Base-by-base conservation (phyloP, 352 stramenopile species). In the Phytophthora boehmeriae region DNA sequence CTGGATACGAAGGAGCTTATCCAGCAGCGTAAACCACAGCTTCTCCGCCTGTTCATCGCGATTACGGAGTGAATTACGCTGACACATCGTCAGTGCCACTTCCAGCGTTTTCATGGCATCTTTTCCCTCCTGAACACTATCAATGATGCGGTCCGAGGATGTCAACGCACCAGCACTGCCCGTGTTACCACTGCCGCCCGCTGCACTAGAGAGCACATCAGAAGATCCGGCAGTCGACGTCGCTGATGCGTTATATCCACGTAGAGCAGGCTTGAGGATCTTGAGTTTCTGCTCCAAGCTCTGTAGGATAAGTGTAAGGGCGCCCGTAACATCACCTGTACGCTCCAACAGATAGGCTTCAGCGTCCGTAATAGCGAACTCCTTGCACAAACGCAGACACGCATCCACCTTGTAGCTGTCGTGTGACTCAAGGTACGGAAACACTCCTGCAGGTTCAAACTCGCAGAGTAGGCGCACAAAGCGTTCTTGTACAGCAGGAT, bases 1-100 rank as follows among this genome's bases (percentile, higher is more conserved):
- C 64, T 98, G 96, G 47, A 96, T 94, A 59, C 96, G 91, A 51
- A 98, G 75, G 14, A 98, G 67, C 62, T 95, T 89, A 73, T 98
- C 95, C 23, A 98, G 66, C 22, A 98, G 78, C 54, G 95, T 97
- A 62, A 98, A 98, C 93, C 93, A 98, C 10, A 98, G 78, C 53
- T 98, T 95, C 59, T 96, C 92, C 5, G 92, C 92, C 51, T 98
- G 92, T 10, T 94, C 86, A 46, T 95, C 84, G 28, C 75, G 81
- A 61, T 95, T 92, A 32, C 84, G 82, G 36, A 90, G 74, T 22
- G 82, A 91, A 68, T 98, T 98, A 39, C 95, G 87, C 71, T 98
- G 91, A 63, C 95, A 98, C 60, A 98, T 89, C 41, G 95, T 93
- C 27, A 98, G 67, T 13, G 90, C 89, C 27, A 97, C 91, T 34